Evolutionary conservation across 345 rosid species (phyloP).

Genomic region (Ailanthus altissimus): DNA sequence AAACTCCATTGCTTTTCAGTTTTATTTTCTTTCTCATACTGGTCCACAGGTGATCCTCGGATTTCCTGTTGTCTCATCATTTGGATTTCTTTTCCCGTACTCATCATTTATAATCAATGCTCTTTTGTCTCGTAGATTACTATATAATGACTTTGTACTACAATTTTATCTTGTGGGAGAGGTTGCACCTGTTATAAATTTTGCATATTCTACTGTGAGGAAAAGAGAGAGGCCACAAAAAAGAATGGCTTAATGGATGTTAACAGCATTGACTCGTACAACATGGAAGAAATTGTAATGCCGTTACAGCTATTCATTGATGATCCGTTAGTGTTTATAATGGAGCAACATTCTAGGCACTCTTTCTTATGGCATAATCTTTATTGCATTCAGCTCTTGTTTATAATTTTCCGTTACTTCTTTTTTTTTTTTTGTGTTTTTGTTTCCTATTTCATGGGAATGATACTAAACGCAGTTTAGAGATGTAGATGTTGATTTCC

Average conservation of each 20-base stretch:
- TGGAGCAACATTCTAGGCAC: conserved; percentile 94
- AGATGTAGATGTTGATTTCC: not conserved
- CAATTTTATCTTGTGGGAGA: not conserved
- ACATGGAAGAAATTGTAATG: conserved; percentile 79
- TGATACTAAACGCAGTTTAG: not conserved
- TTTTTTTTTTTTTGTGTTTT: not conserved
- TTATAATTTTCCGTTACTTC: not conserved
- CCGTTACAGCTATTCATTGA: conserved; percentile 74
- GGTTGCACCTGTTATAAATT: not conserved
- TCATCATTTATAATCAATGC: not conserved
- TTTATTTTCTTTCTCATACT: conserved; percentile 14
- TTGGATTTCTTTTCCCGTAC: not conserved
- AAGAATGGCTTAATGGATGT: conserved; percentile 42
- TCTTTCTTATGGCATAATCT: conserved; percentile 18
- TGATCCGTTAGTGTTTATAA: conserved; percentile 74
- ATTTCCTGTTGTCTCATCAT: not conserved
- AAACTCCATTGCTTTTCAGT: not conserved
- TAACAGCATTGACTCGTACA: conserved; percentile 59
- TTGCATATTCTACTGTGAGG: conserved; percentile 14
- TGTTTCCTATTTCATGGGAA: not conserved
- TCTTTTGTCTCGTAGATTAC: not conserved
- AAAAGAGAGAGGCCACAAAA: conserved; percentile 75
- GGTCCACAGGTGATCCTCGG: not conserved
- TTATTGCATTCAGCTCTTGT: not conserved
- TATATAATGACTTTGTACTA: not conserved